A percentile compares a stretch with the other conserved stretches of the same genome.
phyloP scores from a whole-genome alignment of 768 basidiomycete genomes.

The Mycena rosella region DNA sequence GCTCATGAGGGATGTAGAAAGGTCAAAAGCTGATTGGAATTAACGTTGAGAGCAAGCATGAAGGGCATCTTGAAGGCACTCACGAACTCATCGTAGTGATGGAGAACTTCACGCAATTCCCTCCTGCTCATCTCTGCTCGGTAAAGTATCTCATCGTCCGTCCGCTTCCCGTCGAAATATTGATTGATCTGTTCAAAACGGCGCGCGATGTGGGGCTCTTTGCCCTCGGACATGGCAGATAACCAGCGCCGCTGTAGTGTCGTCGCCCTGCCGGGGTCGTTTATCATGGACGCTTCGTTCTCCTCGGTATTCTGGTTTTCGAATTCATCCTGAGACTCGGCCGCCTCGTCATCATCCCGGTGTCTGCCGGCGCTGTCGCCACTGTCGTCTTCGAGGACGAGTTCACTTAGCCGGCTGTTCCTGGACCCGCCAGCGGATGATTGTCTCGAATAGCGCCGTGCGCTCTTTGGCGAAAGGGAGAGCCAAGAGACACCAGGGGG shows the following conservation, averaged over 20 bases:
- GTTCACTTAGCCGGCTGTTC: slow-evolving; percentile 54
- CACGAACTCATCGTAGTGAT: slow-evolving; percentile 91
- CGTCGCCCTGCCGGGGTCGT: slow-evolving; percentile 86
- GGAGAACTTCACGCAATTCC: slow-evolving; percentile 85
- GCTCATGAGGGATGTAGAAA: slow-evolving; percentile 56
- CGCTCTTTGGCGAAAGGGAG: slow-evolving; percentile 67
- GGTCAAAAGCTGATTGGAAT: slow-evolving; percentile 53
- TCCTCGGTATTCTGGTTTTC: slow-evolving; percentile 62
- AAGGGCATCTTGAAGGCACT: slow-evolving; percentile 40
- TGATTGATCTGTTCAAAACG: slow-evolving; percentile 92
- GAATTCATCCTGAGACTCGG: slow-evolving; percentile 50
- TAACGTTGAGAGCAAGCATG: slow-evolving; percentile 16
- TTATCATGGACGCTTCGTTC: slow-evolving; percentile 74
- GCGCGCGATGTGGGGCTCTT: slow-evolving; percentile 74
- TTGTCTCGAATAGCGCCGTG: slow-evolving; percentile 59
- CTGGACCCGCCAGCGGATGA: slow-evolving; percentile 62
- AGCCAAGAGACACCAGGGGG: slow-evolving; percentile 58
- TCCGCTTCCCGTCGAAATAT: slow-evolving; percentile 93
- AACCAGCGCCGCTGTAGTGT: slow-evolving; percentile 86
- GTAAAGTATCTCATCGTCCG: slow-evolving; percentile 95
- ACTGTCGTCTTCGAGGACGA: slow-evolving; percentile 47
- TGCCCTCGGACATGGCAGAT: slow-evolving; percentile 90
- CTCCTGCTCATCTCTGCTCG: slow-evolving; percentile 87
- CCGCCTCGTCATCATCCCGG: slow-evolving; percentile 41
- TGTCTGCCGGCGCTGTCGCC: slow-evolving; percentile 44